These are phyloP conservation scores for Colletotrichum filicis DNA, from an alignment of 2,329 filamentous ascomycete genomes.

Conservation along the genomic window DNA sequence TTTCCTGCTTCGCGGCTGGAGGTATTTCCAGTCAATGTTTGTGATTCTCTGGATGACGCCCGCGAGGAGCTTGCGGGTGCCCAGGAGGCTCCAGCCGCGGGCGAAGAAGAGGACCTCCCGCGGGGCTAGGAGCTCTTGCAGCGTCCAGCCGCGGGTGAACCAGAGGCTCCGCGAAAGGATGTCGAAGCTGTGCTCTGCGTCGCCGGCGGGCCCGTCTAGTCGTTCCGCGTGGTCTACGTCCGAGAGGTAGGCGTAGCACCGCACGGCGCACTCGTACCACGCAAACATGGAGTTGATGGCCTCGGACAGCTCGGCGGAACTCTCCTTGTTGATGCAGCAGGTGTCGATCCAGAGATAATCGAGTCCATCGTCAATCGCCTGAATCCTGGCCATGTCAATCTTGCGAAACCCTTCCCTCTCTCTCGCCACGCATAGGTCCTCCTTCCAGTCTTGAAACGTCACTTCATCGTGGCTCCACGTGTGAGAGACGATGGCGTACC, in stretches of 20 bases:
- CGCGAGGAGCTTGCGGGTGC: conserved; percentile 11
- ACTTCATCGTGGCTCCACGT: conserved; percentile 39
- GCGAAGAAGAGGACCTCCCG: conserved; percentile 33
- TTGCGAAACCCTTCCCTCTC: conserved; percentile 23
- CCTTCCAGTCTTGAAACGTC: conserved; percentile 34
- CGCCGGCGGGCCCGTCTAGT: background rate
- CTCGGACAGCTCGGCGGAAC: conserved; percentile 31
- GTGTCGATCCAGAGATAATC: conserved; percentile 36
- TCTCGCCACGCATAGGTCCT: background rate
- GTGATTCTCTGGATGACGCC: conserved; percentile 14
- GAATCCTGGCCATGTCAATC: conserved; percentile 19
- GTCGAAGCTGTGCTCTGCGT: background rate
- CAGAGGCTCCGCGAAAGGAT: conserved; percentile 26
- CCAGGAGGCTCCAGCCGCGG: conserved; percentile 20
- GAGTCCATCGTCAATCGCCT: conserved; percentile 19
- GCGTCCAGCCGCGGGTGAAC: conserved; percentile 37
- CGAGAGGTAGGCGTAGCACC: conserved; percentile 33
- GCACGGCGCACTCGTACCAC: conserved; percentile 30
- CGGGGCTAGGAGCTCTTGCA: conserved; percentile 37
- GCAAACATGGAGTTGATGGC: conserved; percentile 34
- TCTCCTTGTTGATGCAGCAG: conserved; percentile 36
- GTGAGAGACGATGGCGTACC: conserved; percentile 41
- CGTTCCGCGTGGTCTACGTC: conserved; percentile 12
- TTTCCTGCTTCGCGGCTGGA: conserved; percentile 11
- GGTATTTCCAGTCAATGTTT: conserved; percentile 11